phyloP scores from a whole-genome alignment of 164 flowering plant species.

The Vitis rotundifolia region DNA sequence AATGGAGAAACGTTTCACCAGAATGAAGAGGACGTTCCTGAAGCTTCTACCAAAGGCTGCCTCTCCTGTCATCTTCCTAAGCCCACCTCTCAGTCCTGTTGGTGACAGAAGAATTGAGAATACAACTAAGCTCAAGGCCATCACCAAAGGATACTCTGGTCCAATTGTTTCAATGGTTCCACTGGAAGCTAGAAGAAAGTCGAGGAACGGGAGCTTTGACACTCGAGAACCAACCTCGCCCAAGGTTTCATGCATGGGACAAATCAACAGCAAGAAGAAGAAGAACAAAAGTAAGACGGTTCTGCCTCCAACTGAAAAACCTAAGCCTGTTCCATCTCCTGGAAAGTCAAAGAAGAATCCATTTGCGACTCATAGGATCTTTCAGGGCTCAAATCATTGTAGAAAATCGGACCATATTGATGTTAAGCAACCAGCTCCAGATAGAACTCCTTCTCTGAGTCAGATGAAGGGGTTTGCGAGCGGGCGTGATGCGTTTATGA shows the following conservation, averaged over 20 bases:
- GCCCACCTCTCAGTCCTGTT: conserved; percentile 15
- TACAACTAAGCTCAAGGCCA: no score
- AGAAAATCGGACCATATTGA: neutral
- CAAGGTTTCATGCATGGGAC: conserved; percentile 32
- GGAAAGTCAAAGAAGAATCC: conserved; percentile 7
- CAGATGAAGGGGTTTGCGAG: conserved; percentile 14
- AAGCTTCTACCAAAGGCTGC: conserved; percentile 11
- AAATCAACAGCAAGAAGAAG: conserved; percentile 16
- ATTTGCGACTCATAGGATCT: neutral
- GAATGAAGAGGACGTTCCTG: conserved; percentile 3
- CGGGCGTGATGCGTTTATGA: conserved; percentile 11
- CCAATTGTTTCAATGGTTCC: conserved; percentile 15
- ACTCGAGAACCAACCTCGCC: conserved; percentile 27
- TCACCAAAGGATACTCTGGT: neutral
- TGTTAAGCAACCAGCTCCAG: neutral
- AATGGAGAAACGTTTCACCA: conserved; percentile 12
- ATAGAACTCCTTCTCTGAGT: conserved; percentile 5
- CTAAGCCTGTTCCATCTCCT: neutral
- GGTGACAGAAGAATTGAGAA: no score
- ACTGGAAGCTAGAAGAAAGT: conserved; percentile 13
- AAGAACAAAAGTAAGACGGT: neutral
- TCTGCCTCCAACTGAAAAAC: neutral
- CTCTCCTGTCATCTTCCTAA: conserved; percentile 9
- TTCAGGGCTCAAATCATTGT: neutral
- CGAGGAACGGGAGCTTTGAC: conserved; percentile 16